Conservation (phyloP, 192 early-diverging fungal species). For the Mortierella antarctica region DNA sequence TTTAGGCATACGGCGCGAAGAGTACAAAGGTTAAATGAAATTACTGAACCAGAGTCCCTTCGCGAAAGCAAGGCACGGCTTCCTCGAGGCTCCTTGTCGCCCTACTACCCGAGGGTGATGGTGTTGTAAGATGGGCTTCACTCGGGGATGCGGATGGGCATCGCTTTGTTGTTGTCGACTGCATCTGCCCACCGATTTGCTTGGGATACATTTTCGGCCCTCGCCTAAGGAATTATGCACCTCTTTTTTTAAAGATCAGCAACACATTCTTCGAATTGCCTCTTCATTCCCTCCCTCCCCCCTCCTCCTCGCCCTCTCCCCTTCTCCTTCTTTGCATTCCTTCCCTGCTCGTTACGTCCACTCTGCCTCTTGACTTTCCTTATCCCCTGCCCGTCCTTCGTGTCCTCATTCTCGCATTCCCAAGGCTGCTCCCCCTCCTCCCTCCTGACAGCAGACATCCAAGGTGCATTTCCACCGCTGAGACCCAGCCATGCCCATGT, state of each 20-base stretch:
- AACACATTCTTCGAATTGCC: not conserved
- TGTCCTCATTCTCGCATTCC: not conserved
- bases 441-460: no score
- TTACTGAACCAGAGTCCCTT: not conserved
- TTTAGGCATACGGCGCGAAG: not conserved
- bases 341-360: not conserved
- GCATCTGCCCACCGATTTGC: not conserved
- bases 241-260: not conserved
- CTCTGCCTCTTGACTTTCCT: not conserved
- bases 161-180: not conserved
- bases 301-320: not conserved
- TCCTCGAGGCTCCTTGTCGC: not conserved
- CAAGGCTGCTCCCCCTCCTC: no score
- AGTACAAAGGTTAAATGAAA: not conserved
- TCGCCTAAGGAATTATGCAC: not conserved
- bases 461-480: no score
- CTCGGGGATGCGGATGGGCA: not conserved
- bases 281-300: not conserved
- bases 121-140: not conserved
- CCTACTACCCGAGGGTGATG: not conserved
- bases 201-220: not conserved
- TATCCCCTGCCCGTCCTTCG: not conserved
- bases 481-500: not conserved
- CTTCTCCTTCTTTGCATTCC: slow-evolving; percentile 1
- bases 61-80: no score